These are phyloP conservation scores for Nannochloropsis limnetica DNA, from an alignment of 352 stramenopile genomes.

Conservation along the genomic window DNA sequence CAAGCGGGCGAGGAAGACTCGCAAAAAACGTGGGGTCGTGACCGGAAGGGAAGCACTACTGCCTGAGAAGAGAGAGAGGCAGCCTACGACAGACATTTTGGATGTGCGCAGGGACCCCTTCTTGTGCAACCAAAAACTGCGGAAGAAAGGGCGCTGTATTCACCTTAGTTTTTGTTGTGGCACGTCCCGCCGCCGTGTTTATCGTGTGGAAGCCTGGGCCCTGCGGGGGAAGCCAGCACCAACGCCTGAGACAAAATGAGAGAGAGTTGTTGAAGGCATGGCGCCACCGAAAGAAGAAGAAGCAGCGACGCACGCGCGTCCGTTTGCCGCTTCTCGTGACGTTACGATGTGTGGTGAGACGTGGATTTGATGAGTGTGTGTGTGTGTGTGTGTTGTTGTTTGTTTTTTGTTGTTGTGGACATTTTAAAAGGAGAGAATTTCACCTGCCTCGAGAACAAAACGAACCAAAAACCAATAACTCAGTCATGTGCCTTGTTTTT, in stretches of 20 bases:
- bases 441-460: background rate
- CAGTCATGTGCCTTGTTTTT: background rate
- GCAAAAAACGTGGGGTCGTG: background rate
- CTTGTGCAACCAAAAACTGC: background rate
- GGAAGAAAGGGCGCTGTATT: background rate
- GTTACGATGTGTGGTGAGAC: background rate
- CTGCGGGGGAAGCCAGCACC: background rate
- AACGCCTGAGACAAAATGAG: background rate
- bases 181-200: background rate
- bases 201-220: background rate
- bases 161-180: background rate
- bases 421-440: background rate
- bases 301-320: background rate
- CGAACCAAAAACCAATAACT: too few species aligned
- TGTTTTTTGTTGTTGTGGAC: background rate
- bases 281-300: too few species aligned
- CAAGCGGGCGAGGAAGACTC: background rate
- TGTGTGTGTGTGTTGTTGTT: background rate
- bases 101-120: background rate
- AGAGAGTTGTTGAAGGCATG: too few species aligned
- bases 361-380: background rate
- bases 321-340: background rate
- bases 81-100: background rate
- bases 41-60: background rate
- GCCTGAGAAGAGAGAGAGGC: background rate